phyloP scores from a whole-genome alignment of 305 asterid species.

The Fraxinus sp. region DNA sequence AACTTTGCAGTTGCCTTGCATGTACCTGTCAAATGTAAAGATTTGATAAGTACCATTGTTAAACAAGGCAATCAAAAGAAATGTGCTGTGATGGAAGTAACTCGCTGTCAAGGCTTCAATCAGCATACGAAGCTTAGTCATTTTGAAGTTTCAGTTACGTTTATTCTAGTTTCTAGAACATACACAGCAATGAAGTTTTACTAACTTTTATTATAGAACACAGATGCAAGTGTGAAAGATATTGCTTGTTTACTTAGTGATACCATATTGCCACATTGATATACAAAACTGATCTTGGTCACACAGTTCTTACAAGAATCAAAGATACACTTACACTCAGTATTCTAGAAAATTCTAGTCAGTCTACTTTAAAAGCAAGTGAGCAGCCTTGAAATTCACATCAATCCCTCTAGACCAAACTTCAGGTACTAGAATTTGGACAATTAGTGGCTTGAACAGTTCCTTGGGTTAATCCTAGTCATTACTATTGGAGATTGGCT shows the following conservation, averaged over 20 bases:
- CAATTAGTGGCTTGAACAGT: neutral
- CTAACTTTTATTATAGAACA: neutral
- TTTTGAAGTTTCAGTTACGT: conserved; percentile 12
- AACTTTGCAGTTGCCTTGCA: conserved; percentile 73
- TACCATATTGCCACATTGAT: conserved; percentile 12
- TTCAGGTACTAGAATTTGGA: neutral
- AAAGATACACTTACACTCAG: neutral
- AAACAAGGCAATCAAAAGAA: conserved; percentile 16
- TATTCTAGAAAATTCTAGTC: neutral
- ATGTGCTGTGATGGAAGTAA: conserved; percentile 14
- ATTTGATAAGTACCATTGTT: conserved; percentile 16
- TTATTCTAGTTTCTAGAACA: conserved; percentile 13
- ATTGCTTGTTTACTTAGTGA: conserved; percentile 6
- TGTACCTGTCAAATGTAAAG: conserved; percentile 56
- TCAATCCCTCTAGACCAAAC: neutral
- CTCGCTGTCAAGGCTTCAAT: conserved; percentile 11
- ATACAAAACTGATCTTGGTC: neutral
- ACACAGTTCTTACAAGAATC: neutral
- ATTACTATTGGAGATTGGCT: neutral
- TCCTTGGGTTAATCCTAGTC: neutral
- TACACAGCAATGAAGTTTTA: conserved; percentile 1
- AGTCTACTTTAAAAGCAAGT: neutral
- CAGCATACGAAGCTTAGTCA: neutral
- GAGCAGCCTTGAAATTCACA: neutral
- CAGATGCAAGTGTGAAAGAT: conserved; percentile 12